These are phyloP conservation scores for Neurospora sp. DNA, from an alignment of 2,329 filamentous ascomycete genomes.

Conservation along the genomic window DNA sequence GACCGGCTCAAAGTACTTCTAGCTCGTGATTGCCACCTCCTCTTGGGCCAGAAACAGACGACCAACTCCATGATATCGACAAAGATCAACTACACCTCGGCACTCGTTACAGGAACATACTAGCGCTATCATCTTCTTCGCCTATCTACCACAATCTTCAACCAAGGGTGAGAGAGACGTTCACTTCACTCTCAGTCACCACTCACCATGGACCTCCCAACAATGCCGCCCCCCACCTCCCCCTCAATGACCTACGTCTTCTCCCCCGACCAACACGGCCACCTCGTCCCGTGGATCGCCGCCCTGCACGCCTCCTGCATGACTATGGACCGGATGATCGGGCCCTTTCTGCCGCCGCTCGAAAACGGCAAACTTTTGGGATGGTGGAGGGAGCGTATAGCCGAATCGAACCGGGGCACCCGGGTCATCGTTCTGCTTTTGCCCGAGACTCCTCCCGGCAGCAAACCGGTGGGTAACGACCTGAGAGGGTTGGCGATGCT, in stretches of 20 bases:
- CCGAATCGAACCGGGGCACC: slow-evolving; percentile 33
- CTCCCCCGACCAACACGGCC: slow-evolving; percentile 33
- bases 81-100: background rate
- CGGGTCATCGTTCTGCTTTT: slow-evolving; percentile 46
- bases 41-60: background rate
- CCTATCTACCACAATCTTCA: background rate
- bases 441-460: slow-evolving; percentile 23
- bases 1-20: background rate
- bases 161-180: background rate
- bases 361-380: slow-evolving; percentile 42
- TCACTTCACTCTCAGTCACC: background rate
- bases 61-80: background rate
- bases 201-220: background rate
- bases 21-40: background rate
- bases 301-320: slow-evolving; percentile 50
- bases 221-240: background rate
- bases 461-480: slow-evolving; percentile 31
- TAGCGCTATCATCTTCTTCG: background rate
- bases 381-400: slow-evolving; percentile 46
- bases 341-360: slow-evolving; percentile 50
- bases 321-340: slow-evolving; percentile 43
- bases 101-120: background rate
- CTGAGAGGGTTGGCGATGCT: slow-evolving; percentile 49
- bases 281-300: slow-evolving; percentile 46
- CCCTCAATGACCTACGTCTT: slow-evolving; percentile 32